Base-by-base conservation (phyloP, 1,284 basidiomycete species). In the Leccinum pachyderme region DNA sequence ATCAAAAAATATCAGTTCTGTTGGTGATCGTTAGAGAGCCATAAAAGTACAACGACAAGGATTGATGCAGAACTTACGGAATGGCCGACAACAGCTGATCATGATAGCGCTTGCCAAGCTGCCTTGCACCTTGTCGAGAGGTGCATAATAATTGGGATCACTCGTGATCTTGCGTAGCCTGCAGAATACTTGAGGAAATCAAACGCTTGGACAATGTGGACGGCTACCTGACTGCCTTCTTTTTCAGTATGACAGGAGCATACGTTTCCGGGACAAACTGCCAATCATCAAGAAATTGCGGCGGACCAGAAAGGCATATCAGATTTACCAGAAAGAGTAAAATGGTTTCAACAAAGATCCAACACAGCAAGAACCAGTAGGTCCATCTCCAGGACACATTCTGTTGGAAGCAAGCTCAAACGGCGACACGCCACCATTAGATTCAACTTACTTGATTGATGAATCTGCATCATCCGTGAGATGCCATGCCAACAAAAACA, bases 331-430 rank as follows among this genome's bases (percentile, higher is more conserved):
- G 32, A 47, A 81, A 63, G 12, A 87, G 65, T 0, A 77, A 70
- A 7, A 81, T 39, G 9, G 72, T 67, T 61, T 84, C 75, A 2
- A 64, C 63, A 54, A 81, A 81, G 7, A 76, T 75, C 85, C 85
- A 89, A 37, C 87, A 86, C 2, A 86, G 64, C 49, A 87, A 68
- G 27, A 87, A 71, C 55, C 84, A 81, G 69, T 86, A 93, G 0
- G 87, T 89, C 91, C 90, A 93, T 51, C 87, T 73, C 91, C 91
- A 94, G 54, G 80, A 60, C 0, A 81, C 62, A 60, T 88, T 77
- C 77, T 85, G 60, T 44, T 15, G 25, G 5, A 29, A 28, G 2
- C 11, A 9, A 18, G 32, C 32, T 56, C 28, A 47, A 31, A 52
- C 51, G 33, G 18, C 18, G 11, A 22, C 39, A 41, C 11, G 22